These are phyloP conservation scores for Entomortierella lignicola DNA, from an alignment of 192 early-diverging fungal genomes.

Conservation along the genomic window DNA sequence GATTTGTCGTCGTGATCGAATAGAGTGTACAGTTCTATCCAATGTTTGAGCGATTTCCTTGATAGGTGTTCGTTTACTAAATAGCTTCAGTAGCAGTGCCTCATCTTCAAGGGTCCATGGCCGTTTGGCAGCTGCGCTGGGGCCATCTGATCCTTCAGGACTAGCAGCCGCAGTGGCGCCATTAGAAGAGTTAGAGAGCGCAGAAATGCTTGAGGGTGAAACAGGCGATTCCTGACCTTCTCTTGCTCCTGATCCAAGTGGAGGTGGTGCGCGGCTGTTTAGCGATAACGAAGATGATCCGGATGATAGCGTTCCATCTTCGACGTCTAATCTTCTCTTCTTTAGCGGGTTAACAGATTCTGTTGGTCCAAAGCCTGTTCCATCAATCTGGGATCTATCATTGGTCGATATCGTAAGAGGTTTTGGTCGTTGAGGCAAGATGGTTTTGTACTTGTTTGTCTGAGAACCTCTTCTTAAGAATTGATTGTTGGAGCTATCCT, in stretches of 20 bases:
- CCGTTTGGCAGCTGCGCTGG: slow-evolving; percentile 16
- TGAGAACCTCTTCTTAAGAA: not conserved
- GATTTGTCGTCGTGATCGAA: slow-evolving; percentile 47
- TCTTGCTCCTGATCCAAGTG: not conserved
- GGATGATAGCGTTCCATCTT: not conserved
- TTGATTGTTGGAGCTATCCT: not conserved
- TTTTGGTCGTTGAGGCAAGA: slow-evolving; percentile 17
- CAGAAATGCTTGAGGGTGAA: slow-evolving; percentile 12
- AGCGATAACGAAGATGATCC: not conserved
- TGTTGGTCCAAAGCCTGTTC: not conserved
- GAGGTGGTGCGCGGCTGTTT: not conserved
- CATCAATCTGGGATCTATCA: not conserved
- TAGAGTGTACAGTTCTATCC: slow-evolving; percentile 43
- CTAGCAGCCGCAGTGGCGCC: not conserved
- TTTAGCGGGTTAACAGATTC: slow-evolving; percentile 5
- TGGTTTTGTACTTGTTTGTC: slow-evolving; percentile 4
- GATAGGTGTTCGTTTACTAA: slow-evolving; percentile 28
- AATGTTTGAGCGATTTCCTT: slow-evolving; percentile 38
- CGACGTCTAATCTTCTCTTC: slow-evolving; percentile 15
- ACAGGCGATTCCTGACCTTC: slow-evolving; percentile 8
- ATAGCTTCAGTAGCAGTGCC: slow-evolving; percentile 21
- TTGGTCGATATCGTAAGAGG: not conserved
- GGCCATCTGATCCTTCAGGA: slow-evolving; percentile 2
- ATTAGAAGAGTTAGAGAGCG: slow-evolving; percentile 3
- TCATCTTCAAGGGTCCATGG: slow-evolving; percentile 48